A percentile compares a stretch with the other conserved stretches of the same genome.
Conservation (phyloP, 768 basidiomycete species). For the Clavaria fumosa region DNA sequence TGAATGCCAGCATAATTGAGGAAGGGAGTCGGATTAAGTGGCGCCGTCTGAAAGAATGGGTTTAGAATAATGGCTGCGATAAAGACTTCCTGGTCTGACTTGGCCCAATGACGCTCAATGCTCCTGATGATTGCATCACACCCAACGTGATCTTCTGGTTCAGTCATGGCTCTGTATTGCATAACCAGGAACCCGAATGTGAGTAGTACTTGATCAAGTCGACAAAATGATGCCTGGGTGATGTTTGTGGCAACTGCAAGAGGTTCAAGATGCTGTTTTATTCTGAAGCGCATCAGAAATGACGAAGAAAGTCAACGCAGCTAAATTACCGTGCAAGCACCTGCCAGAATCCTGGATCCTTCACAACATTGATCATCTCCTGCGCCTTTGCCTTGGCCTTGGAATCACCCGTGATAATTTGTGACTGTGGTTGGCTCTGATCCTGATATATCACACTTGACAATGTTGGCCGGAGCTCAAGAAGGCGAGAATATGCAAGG, state of each 20-base stretch:
- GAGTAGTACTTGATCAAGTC: conserved; percentile 7
- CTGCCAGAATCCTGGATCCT: conserved; percentile 19
- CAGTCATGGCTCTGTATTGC: not conserved
- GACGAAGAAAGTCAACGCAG: conserved; percentile 1
- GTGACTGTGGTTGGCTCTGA: conserved; percentile 2
- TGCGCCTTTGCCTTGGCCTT: conserved; percentile 10
- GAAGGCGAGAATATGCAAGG: conserved; percentile 15
- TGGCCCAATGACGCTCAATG: conserved; percentile 16
- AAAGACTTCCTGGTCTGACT: too few species aligned
- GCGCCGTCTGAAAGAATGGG: conserved; percentile 11
- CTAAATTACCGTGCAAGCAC: conserved; percentile 9
- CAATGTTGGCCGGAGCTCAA: conserved; percentile 12
- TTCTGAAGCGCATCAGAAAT: conserved; percentile 6
- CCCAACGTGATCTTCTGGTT: not conserved
- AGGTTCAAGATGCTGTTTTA: conserved; percentile 12
- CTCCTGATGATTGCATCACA: conserved; percentile 8
- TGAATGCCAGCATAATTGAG: conserved; percentile 9
- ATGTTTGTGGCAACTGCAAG: conserved; percentile 11
- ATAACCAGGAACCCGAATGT: conserved; percentile 6
- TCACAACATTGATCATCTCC: conserved; percentile 17
- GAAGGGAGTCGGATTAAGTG: conserved; percentile 9
- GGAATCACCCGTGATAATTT: conserved; percentile 10
- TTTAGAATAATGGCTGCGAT: conserved; percentile 20
- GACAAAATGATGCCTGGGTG: conserved; percentile 14
- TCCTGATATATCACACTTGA: conserved; percentile 10